Evolutionary conservation across 495 filamentous ascomycete species (phyloP).

Genomic region (Jackrogersella multiformis): DNA sequence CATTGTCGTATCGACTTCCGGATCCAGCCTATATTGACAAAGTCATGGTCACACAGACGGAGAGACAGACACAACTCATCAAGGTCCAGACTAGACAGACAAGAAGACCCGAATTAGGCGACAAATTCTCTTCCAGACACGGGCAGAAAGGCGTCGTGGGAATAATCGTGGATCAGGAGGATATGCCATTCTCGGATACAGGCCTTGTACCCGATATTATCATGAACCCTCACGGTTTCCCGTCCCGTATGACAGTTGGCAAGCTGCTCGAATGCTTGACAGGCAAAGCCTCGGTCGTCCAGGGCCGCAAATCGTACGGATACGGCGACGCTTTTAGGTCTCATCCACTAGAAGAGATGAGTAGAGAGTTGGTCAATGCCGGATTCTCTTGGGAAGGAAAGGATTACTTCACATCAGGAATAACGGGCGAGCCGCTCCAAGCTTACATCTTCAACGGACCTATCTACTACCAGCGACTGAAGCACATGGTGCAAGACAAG

Average conservation of each 20-base stretch:
- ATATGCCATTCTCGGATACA: conserved; percentile 94
- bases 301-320: conserved; percentile 75
- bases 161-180: conserved; percentile 93
- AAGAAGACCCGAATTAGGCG: conserved; percentile 89
- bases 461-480: conserved; percentile 99
- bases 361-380: conserved; percentile 78
- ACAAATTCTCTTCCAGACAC: conserved; percentile 98
- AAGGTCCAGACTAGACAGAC: conserved; percentile 96
- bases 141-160: conserved; percentile 99
- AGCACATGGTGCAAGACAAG: conserved; percentile 99
- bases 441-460: conserved; percentile 98
- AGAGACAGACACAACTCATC: conserved; percentile 79
- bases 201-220: conserved; percentile 96
- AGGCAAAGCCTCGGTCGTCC: conserved; percentile 89
- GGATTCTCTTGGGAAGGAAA: conserved; percentile 97
- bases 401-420: conserved; percentile 93
- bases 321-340: conserved; percentile 97
- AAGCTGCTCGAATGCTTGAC: conserved; percentile 96
- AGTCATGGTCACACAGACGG: conserved; percentile 87
- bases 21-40: conserved; percentile 94
- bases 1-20: conserved; percentile 81
- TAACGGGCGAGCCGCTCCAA: conserved; percentile 91
- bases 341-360: conserved; percentile 90
- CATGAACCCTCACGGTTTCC: conserved; percentile 99
- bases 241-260: conserved; percentile 98